Evolutionary conservation across 164 flowering plant genomes (phyloP), one percentile per base, ranked within the genome.

Genomic region (Aristolochia fimbriata): DNA sequence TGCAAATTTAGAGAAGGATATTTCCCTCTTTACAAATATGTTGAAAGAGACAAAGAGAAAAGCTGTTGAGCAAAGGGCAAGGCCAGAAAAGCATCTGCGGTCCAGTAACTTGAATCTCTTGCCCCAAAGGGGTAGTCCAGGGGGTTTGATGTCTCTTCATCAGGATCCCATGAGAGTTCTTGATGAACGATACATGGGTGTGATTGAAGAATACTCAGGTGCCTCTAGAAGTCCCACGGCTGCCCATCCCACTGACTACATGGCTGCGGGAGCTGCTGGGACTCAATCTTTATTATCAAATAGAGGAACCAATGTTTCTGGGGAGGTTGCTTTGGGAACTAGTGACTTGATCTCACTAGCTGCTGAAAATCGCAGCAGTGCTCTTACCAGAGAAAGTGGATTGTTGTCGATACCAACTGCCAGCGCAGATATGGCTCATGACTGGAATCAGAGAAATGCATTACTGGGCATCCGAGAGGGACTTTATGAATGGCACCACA

Each of bases 1-100:
- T 12, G 21, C 60, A 25, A 66, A 53, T 14, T 63, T 80, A 67
- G 78, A 79, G 70, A 76, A 75, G 59, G 73, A 76, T 6, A 70
- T 70, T 49, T 54, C 63, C 51, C 68, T 70, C 9, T 63, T 61
- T 10, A 63, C 67, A 8, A 67, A 63, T 71, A 68, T 62, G 63
- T 25, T 64, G 12, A 65, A 54, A 15, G 76, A 71, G 8, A 61
- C 59, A 51, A 80, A 77, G 62, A 73, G 80, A 63, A 76, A 71
- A 69, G 69, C 51, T 10, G 72, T 59, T 41, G 83, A 70, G 58
- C 21, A 54, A 45, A 76, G 72, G 15, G 56, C 69, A 17, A 54
- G 71, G 11, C 66, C 59, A n/a, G 57, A 22, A 19, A 76, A 74
- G 55, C 80, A 70, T 48, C 23, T 59, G 23, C 68, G 69, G 15